Evolutionary conservation across 306 rosid genomes (phyloP), one percentile per base, ranked within the genome.

Genomic region (Dryas drummondii): DNA sequence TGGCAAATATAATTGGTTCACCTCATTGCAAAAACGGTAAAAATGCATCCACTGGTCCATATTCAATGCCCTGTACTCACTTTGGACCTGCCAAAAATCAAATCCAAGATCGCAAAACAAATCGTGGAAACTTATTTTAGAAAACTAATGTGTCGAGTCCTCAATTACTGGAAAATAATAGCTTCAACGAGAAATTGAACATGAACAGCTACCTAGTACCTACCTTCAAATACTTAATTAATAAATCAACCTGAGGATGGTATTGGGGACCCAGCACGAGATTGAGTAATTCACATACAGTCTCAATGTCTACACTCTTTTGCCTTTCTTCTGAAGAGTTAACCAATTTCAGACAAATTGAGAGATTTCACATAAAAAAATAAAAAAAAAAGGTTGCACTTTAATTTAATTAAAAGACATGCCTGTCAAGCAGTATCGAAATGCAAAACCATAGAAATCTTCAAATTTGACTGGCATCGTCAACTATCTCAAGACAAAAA

Each of bases 1-100:
- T 26, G 11, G 57, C 53, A 48, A 67, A 46, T 3, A 7, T 7
- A 14, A 45, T 54, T 27, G 5, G 74, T 63, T 61, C 78, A 90
- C 96, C 88, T 90, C 88, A 65, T 78, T 82, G 77, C 85, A 88
- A 62, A 88, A 85, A 7, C 86, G 87, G 75, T 83, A 85, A 72
- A 90, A 84, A 58, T 70, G 79, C 44, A 76, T 64, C 96, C 96
- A 90, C 44, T 90, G 96, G 78, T 90, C 96, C 78, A 73, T 80
- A 75, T 46, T 78, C 50, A 90, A 81, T 41, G 83, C 89, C 83
- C 80, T 82, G 76, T 90, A 88, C 48, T 85, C 91, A 37, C 22
- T 88, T 77, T 90, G 96, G 74, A 65, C 50, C 96, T 90, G 88
- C 59, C 66, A 73, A 67, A 76, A 71, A 46, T 59, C 50, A 66